phyloP scores from a whole-genome alignment of 2,329 filamentous ascomycete species.

The Clarireedia sp. region DNA sequence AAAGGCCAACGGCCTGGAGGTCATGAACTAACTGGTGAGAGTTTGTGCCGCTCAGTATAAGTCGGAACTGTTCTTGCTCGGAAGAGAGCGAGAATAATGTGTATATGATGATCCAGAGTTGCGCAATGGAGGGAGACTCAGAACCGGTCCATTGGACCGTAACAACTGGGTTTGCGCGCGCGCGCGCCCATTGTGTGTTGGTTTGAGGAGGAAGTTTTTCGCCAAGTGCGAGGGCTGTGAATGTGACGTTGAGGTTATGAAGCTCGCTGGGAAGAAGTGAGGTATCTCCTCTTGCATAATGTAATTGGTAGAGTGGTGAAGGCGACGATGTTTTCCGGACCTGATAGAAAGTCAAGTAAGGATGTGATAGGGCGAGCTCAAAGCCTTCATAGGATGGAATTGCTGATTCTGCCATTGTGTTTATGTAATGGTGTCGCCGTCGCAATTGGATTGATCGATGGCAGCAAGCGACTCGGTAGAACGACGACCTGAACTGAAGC shows the following conservation, averaged over 20 bases:
- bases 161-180: constrained; percentile 27
- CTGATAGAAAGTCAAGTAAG: background rate
- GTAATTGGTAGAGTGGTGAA: background rate
- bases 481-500: too few relatives aligned
- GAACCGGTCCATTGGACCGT: constrained; percentile 29
- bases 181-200: constrained; percentile 27
- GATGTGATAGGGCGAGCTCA: background rate
- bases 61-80: constrained; percentile 30
- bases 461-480: too few relatives aligned
- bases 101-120: constrained; percentile 35
- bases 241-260: background rate
- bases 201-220: background rate
- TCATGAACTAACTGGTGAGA: constrained; percentile 26
- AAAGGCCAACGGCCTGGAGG: constrained; percentile 26
- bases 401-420: background rate
- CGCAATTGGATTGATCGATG: background rate
- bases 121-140: constrained; percentile 27
- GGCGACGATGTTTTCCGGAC: background rate
- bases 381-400: background rate
- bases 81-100: constrained; percentile 30
- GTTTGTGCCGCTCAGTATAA: constrained; percentile 27
- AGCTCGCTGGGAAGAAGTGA: background rate
- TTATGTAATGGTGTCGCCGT: background rate
- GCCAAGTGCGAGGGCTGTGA: background rate
- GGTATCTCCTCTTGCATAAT: background rate